These are phyloP conservation scores for Epichloe elymi DNA, from an alignment of 2,329 filamentous ascomycete species.

Conservation along the genomic window DNA sequence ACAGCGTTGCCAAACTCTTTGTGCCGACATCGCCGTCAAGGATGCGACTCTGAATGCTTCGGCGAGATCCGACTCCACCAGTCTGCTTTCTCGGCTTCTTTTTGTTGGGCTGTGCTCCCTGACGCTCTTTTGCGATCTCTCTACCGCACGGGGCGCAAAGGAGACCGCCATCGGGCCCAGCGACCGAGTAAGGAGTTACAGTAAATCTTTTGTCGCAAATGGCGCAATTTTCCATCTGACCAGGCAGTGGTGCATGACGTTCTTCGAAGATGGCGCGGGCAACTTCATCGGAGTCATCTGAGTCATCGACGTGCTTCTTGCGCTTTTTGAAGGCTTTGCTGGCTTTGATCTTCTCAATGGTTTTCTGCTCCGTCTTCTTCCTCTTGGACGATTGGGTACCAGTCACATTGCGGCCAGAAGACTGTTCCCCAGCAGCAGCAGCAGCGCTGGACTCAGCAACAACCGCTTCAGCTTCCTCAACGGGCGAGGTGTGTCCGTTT, in stretches of 20 bases:
- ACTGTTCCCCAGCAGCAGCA: slow-evolving; percentile 10
- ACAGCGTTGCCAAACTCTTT: slow-evolving; percentile 53
- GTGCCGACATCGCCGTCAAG: slow-evolving; percentile 64
- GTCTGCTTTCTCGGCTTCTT: slow-evolving; percentile 35
- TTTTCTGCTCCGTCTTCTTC: slow-evolving; percentile 35
- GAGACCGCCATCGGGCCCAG: slow-evolving; percentile 72
- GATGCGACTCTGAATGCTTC: slow-evolving; percentile 71
- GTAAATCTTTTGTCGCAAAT: slow-evolving; percentile 80
- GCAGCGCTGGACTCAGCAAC: slow-evolving; percentile 10
- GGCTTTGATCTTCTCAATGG: slow-evolving; percentile 49
- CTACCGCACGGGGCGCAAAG: slow-evolving; percentile 74
- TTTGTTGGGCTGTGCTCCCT: slow-evolving; percentile 21
- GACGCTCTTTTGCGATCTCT: slow-evolving; percentile 47
- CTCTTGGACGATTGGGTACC: slow-evolving; percentile 19
- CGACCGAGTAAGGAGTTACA: slow-evolving; percentile 77
- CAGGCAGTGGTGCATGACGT: slow-evolving; percentile 47
- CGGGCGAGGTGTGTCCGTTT: slow-evolving; percentile 11
- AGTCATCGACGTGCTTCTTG: slow-evolving; percentile 26
- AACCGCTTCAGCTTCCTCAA: slow-evolving; percentile 3
- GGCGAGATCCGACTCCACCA: slow-evolving; percentile 46
- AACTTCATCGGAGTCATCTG: slow-evolving; percentile 34
- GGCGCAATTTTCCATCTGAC: slow-evolving; percentile 81
- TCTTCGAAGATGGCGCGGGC: slow-evolving; percentile 35
- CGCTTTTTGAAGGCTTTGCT: slow-evolving; percentile 44
- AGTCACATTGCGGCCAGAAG: slow-evolving; percentile 13